phyloP scores from a whole-genome alignment of 2,329 filamentous ascomycete genomes.

The Knoxdaviesia capensis region DNA sequence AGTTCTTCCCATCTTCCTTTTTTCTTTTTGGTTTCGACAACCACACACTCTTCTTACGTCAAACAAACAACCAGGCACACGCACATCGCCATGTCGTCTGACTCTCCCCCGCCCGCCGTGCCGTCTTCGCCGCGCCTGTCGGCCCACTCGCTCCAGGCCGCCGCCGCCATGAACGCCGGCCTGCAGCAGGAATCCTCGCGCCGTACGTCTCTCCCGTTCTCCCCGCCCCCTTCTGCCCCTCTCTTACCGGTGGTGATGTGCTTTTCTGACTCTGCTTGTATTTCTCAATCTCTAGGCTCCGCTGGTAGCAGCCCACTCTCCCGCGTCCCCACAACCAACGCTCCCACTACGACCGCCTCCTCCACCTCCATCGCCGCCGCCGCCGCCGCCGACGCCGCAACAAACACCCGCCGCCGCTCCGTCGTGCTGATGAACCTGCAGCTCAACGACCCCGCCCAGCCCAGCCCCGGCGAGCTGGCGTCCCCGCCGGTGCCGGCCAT shows the following conservation, averaged over 20 bases:
- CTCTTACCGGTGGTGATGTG: neutral
- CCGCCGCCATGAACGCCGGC: conserved; percentile 59
- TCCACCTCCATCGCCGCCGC: neutral
- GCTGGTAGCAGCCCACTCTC: neutral
- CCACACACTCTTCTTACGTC: neutral
- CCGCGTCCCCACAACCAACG: neutral
- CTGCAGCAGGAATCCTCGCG: conserved; percentile 44
- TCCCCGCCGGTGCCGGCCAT: conserved; percentile 14
- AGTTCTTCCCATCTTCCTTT: neutral
- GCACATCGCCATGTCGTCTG: conserved; percentile 11
- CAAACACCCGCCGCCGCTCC: conserved; percentile 37
- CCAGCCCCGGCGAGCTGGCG: conserved; percentile 49
- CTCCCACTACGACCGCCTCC: conserved; percentile 1
- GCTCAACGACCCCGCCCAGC: conserved; percentile 48
- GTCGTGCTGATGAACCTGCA: conserved; percentile 54
- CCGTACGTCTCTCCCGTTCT: conserved; percentile 18
- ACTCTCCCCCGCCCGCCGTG: conserved; percentile 22
- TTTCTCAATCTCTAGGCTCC: neutral
- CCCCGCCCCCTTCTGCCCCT: conserved; percentile 1
- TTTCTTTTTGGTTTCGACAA: neutral
- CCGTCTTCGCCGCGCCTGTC: conserved; percentile 41
- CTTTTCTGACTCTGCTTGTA: neutral
- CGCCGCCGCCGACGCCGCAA: neutral
- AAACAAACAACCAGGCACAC: too few species aligned
- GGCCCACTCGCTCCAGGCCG: conserved; percentile 52